phyloP scores from a whole-genome alignment of 179 eudicot genomes.

The Drosera spatulata region DNA sequence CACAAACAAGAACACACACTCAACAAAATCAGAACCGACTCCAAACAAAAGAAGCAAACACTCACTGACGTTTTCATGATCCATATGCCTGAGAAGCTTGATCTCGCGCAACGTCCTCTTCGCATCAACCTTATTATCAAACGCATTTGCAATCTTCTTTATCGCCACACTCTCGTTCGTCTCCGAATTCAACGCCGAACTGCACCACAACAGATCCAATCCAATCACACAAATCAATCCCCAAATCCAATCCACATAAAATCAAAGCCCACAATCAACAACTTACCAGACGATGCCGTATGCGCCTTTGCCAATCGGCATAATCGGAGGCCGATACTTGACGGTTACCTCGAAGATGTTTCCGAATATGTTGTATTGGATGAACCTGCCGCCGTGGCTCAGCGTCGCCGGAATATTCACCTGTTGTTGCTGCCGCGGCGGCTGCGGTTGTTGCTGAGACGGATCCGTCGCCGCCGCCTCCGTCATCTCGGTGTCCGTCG shows the following conservation, averaged over 20 bases:
- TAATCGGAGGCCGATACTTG: conserved; percentile 76
- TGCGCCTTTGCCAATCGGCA: conserved; percentile 96
- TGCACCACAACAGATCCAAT: conserved; percentile 5
- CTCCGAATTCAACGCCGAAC: conserved; percentile 89
- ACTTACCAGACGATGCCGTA: conserved; percentile 87
- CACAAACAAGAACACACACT: neutral
- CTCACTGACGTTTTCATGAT: conserved; percentile 91
- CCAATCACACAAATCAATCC: conserved; percentile 6
- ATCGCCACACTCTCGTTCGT: conserved; percentile 77
- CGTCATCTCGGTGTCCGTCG: conserved; percentile 30
- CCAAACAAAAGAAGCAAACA: neutral
- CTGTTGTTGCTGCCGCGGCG: conserved; percentile 19
- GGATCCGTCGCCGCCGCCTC: conserved; percentile 11
- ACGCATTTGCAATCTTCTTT: conserved; percentile 88
- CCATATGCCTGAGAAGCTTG: conserved; percentile 83
- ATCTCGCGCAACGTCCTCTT: conserved; percentile 88
- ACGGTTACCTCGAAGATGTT: conserved; percentile 82
- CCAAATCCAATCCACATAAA: neutral
- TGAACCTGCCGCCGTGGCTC: conserved; percentile 70
- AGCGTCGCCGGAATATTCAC: conserved; percentile 57
- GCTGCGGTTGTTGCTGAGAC: neutral
- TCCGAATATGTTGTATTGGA: conserved; percentile 80
- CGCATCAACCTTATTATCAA: conserved; percentile 79
- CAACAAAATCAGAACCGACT: neutral
- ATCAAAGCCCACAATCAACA: neutral